These are phyloP conservation scores for Phaseolus coccineus DNA, from an alignment of 331 rosid species.

Conservation along the genomic window DNA sequence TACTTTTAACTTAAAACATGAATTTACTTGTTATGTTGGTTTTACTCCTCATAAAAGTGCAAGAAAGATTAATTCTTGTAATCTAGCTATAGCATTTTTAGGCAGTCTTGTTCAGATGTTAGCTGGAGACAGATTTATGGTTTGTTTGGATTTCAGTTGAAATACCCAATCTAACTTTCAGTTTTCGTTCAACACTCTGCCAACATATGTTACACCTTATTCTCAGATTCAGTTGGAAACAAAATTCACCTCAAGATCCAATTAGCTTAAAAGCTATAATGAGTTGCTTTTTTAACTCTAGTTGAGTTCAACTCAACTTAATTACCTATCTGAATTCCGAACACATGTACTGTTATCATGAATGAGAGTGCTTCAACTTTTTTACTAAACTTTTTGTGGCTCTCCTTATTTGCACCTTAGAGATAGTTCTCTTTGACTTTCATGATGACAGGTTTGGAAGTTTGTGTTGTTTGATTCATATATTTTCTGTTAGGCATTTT, in stretches of 20 bases:
- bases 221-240: too few relatives aligned
- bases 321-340: too few relatives aligned
- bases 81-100: conserved; percentile 24
- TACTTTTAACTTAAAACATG: conserved; percentile 22
- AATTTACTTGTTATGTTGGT: conserved; percentile 30
- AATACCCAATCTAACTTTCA: too few relatives aligned
- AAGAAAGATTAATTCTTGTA: conserved; percentile 28
- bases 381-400: neutral
- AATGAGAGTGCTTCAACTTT: neutral
- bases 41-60: neutral
- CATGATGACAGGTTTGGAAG: conserved; percentile 7
- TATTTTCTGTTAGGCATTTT: conserved; percentile 8
- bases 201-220: too few relatives aligned
- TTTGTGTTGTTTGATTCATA: conserved; percentile 11
- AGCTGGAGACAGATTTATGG: conserved; percentile 3
- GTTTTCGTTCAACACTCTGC: too few relatives aligned
- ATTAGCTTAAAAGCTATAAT: too few relatives aligned
- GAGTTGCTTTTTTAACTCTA: too few relatives aligned
- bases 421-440: conserved; percentile 20
- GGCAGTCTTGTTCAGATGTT: conserved; percentile 26
- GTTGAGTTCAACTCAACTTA: too few relatives aligned
- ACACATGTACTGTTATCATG: neutral
- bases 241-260: too few relatives aligned
- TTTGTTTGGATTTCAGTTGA: too few relatives aligned
- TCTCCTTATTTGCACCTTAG: conserved; percentile 2